Evolutionary conservation across 345 rosid genomes (phyloP).

Genomic region (Pelargonium nanum): DNA sequence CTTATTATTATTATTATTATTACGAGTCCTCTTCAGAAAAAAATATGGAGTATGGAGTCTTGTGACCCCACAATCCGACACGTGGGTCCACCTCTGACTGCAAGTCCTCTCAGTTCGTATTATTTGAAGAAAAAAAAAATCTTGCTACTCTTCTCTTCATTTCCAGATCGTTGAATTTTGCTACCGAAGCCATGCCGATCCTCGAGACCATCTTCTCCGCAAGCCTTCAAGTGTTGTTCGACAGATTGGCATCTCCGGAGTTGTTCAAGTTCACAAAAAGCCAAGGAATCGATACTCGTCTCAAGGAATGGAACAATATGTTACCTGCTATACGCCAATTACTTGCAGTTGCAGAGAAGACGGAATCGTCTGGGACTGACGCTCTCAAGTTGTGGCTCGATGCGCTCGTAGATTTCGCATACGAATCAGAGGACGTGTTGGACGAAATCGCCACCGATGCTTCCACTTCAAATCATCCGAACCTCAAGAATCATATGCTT

Average conservation of each 20-base stretch:
- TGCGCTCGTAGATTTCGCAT: slow-evolving; percentile 3
- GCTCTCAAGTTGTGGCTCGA: slow-evolving; percentile 5
- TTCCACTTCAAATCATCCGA: background rate
- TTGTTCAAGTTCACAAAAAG: background rate
- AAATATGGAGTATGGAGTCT: no score
- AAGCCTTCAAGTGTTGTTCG: background rate
- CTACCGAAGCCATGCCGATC: no score
- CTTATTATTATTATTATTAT: no score
- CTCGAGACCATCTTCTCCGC: no score
- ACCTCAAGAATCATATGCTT: background rate
- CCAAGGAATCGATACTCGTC: rapidly evolving
- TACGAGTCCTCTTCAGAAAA: no score
- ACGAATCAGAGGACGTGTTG: slow-evolving; percentile 8
- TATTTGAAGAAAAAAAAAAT: no score
- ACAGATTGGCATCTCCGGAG: background rate
- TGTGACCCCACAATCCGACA: no score
- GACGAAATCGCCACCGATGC: slow-evolving; percentile 2
- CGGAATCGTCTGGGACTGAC: rapidly evolving
- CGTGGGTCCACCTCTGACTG: no score
- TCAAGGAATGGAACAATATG: background rate
- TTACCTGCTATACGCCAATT: background rate
- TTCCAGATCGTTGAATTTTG: no score
- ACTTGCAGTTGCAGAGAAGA: slow-evolving; percentile 9
- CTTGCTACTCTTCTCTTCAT: no score
- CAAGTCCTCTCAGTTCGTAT: no score